Percentiles rank a stretch among this genome's conserved stretches.
Conservation (phyloP, 2,329 filamentous ascomycete species). For the Orbilia ellipsospora region DNA sequence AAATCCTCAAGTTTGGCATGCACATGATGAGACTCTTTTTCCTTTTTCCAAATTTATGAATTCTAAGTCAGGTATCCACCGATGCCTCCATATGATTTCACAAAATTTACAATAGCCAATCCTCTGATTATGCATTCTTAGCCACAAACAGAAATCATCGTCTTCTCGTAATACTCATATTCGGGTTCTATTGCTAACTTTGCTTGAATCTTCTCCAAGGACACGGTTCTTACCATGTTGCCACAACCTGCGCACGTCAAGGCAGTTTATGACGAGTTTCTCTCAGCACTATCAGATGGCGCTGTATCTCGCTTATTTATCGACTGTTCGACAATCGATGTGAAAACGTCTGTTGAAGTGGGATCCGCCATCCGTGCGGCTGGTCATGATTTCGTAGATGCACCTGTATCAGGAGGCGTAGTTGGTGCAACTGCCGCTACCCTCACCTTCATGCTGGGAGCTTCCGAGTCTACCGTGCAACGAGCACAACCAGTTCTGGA, state of each 20-base stretch:
- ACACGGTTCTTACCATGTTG: constrained; percentile 86
- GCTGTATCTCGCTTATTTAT: constrained; percentile 76
- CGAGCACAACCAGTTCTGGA: constrained; percentile 76
- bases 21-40: constrained; percentile 66
- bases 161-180: background rate
- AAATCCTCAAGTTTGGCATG: too few relatives aligned
- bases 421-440: constrained; percentile 88
- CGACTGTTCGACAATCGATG: constrained; percentile 96
- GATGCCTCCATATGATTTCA: constrained; percentile 71
- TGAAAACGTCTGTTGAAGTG: constrained; percentile 81
- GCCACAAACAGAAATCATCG: too few relatives aligned
- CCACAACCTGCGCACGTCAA: constrained; percentile 90
- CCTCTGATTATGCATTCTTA: constrained; percentile 69
- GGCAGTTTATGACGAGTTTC: constrained; percentile 77
- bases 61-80: constrained; percentile 76
- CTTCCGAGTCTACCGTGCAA: constrained; percentile 66
- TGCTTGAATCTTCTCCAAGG: constrained; percentile 66
- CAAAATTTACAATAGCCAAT: constrained; percentile 74
- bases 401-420: constrained; percentile 96
- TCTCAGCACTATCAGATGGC: constrained; percentile 59
- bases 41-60: constrained; percentile 69
- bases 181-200: constrained; percentile 50
- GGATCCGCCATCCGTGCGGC: constrained; percentile 75
- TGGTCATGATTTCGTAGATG: constrained; percentile 85
- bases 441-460: constrained; percentile 94